Evolutionary conservation across 192 early-diverging fungal genomes (phyloP), one percentile per base, ranked within the genome.

Genomic region (Tieghemiomyces parasiticus): DNA sequence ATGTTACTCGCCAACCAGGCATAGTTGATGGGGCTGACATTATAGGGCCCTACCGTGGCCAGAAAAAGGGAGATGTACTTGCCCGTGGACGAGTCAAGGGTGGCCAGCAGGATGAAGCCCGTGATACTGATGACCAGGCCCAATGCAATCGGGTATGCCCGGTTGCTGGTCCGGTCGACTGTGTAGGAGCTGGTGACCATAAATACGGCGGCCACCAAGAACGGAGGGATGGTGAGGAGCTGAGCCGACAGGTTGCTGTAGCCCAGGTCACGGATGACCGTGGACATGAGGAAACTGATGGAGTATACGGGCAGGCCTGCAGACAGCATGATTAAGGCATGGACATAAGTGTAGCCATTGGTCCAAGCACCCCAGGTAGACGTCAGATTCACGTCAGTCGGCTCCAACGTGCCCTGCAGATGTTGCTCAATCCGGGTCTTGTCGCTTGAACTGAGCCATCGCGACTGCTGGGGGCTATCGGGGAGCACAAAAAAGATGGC

Each of bases 1-100:
- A 76, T 65, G 46, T 85, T 85, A 51, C 76, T 78, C 9, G 75
- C 69, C 63, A 82, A 69, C 82, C 83, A 85, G 8, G 62, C 55
- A 9, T 62, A 65, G 25, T 68, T 71, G 44, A 77, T 30, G 28
- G 75, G 73, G 61, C 74, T 68, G 30, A 74, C 72, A 0, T 67
- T 66, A 35, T 71, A 71, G 31, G 73, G 59, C 0, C 67, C 77
- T 65, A 64, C 68, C 55, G 64, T 70, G 14, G 69, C 69, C 42
- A 25, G 2, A 3, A 77, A 42, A 22, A 67, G 65, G 28, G 70
- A 42, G 35, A 75, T 69, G 4, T 67, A 59, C 35, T 71, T 67
- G 28, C 67, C 61, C 28, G 67, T 62, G 1, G 67, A 63, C 38
- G 46, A 42, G 35, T 59, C 59, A 20, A 67, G 58, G 9, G 66